These are phyloP conservation scores for Penicillium sp. DNA, from an alignment of 2,329 filamentous ascomycete species.

Conservation along the genomic window DNA sequence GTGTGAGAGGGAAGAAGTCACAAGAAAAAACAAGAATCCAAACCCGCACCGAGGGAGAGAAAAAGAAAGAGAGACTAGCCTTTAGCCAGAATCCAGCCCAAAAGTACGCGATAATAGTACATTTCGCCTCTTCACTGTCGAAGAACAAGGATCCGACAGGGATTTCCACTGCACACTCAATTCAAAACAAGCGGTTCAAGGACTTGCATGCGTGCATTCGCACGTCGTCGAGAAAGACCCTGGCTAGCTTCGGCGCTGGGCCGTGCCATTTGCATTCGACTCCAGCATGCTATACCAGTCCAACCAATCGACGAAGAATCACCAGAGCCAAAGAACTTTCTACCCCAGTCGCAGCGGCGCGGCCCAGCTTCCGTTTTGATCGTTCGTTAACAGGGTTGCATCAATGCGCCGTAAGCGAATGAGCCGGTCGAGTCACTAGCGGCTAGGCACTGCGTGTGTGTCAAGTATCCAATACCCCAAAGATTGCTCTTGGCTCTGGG, in stretches of 20 bases:
- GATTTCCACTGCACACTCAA: conserved; percentile 4
- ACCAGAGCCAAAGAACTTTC: not conserved
- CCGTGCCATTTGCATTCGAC: conserved; percentile 7
- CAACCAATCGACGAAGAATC: not conserved
- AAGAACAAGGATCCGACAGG: conserved; percentile 4
- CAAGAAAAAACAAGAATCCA: not conserved
- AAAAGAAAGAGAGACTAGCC: no score
- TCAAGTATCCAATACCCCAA: no score
- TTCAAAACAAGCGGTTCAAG: conserved; percentile 3
- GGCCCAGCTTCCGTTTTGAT: no score
- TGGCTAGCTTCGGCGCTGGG: conserved; percentile 4
- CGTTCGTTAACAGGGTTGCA: no score
- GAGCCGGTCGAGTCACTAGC: no score
- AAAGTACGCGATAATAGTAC: conserved; percentile 3
- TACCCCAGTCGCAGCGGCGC: not conserved
- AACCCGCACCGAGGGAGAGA: no score
- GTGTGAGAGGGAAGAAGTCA: not conserved
- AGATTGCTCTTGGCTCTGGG: no score
- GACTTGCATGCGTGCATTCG: conserved; percentile 1
- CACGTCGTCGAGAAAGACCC: not conserved
- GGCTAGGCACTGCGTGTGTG: no score
- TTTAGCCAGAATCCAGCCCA: not conserved
- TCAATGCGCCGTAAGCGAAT: no score
- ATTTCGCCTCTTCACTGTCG: conserved; percentile 1
- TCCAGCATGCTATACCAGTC: not conserved